These are phyloP conservation scores for Gonium pectorale DNA, from an alignment of 139 green algal genomes.

Conservation along the genomic window DNA sequence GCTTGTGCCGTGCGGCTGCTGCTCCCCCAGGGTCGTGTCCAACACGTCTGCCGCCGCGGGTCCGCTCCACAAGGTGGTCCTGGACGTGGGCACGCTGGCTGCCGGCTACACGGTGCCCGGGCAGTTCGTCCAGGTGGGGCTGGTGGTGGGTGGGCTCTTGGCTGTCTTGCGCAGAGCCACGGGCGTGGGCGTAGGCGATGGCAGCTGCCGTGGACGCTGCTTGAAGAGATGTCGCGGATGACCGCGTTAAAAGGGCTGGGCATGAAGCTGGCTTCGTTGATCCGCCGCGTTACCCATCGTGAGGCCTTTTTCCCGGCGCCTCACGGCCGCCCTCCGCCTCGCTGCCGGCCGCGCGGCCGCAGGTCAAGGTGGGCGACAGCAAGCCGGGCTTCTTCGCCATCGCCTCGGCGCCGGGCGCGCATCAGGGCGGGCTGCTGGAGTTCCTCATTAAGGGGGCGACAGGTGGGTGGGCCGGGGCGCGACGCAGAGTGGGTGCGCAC, in stretches of 20 bases:
- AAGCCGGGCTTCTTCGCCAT: slow-evolving; percentile 95
- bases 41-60: slow-evolving; percentile 47
- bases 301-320: too few species aligned
- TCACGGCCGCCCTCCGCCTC: too few species aligned
- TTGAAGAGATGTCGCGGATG: too few species aligned
- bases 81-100: slow-evolving; percentile 71
- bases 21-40: slow-evolving; percentile 7
- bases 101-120: slow-evolving; percentile 85
- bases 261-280: too few species aligned
- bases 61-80: slow-evolving; percentile 64
- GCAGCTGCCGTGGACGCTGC: too few species aligned
- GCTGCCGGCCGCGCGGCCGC: too few species aligned
- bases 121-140: slow-evolving; percentile 89
- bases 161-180: background rate
- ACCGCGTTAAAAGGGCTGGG: too few species aligned
- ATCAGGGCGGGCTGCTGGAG: slow-evolving; percentile 62
- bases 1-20: background rate
- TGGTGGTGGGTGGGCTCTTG: background rate
- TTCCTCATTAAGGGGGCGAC: slow-evolving; percentile 56
- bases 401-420: slow-evolving; percentile 78
- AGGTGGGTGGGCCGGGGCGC: background rate
- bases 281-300: too few species aligned
- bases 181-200: too few species aligned
- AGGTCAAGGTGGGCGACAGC: slow-evolving; percentile 76
- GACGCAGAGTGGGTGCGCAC: background rate